phyloP scores from a whole-genome alignment of 2,329 filamentous ascomycete genomes.

The Bertia moriformis region DNA sequence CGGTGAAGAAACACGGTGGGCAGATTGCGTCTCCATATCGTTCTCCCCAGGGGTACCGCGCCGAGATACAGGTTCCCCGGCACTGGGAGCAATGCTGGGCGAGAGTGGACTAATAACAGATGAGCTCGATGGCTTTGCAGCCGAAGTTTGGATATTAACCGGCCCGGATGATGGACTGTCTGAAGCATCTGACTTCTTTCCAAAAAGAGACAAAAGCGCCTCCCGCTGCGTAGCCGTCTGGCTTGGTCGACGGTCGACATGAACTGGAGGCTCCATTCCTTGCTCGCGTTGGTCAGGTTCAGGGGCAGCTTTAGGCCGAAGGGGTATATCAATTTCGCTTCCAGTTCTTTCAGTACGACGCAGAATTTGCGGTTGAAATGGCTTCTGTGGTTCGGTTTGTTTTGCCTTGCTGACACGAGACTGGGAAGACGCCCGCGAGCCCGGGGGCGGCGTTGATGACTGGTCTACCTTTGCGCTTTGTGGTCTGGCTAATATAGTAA shows the following conservation, averaged over 20 bases:
- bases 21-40: conserved; percentile 7
- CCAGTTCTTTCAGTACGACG: conserved; percentile 24
- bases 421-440: background rate
- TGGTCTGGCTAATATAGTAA: background rate
- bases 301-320: background rate
- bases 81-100: background rate
- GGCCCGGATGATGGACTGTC: background rate
- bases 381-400: conserved; percentile 17
- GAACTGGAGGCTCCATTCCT: background rate
- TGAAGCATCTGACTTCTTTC: conserved; percentile 10
- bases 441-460: background rate
- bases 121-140: background rate
- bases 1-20: conserved; percentile 13
- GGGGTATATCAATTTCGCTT: background rate
- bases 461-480: background rate
- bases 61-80: background rate
- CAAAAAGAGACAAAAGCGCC: conserved; percentile 27
- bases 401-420: background rate
- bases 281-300: background rate
- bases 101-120: background rate
- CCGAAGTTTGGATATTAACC: background rate
- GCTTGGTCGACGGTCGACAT: conserved; percentile 17
- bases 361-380: conserved; percentile 32
- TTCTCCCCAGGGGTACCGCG: conserved; percentile 1
- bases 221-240: conserved; percentile 24